Conservation (phyloP, 2,329 filamentous ascomycete genomes). For the Fusarium mundagurra region DNA sequence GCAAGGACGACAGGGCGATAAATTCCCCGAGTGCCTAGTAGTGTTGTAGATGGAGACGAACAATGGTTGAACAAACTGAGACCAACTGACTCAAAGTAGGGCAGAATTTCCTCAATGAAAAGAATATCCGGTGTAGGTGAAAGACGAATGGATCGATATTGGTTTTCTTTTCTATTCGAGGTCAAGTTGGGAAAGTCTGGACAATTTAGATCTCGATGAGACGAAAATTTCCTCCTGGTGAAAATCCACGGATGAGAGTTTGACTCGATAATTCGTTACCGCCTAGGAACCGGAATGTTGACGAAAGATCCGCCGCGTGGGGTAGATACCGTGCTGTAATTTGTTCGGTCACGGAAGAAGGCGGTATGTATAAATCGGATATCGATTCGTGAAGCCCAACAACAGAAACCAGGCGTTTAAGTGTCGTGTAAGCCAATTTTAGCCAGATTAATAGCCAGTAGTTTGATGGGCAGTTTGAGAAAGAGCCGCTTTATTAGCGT, state of each 20-base stretch:
- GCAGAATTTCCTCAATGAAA: conserved; percentile 3
- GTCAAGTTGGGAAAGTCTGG: conserved; percentile 20
- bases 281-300: conserved; percentile 36
- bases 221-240: conserved; percentile 34
- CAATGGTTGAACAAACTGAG: conserved; percentile 16
- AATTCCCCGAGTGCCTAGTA: conserved; percentile 36
- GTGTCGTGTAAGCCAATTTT: conserved; percentile 40
- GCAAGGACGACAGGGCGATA: conserved; percentile 42
- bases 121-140: conserved; percentile 5
- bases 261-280: conserved; percentile 38
- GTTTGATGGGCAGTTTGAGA: conserved; percentile 10
- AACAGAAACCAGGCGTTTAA: conserved; percentile 16
- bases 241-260: conserved; percentile 32
- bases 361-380: conserved; percentile 35
- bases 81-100: conserved; percentile 13
- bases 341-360: conserved; percentile 32
- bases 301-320: conserved; percentile 41
- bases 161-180: conserved; percentile 28
- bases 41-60: conserved; percentile 29
- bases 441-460: conserved; percentile 17
- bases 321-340: conserved; percentile 39
- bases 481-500: conserved; percentile 31
- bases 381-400: conserved; percentile 20
- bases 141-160: conserved; percentile 4
- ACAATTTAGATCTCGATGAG: conserved; percentile 36